These are phyloP conservation scores for Akanthomyces muscarius DNA, from an alignment of 2,329 filamentous ascomycete species.

Conservation along the genomic window DNA sequence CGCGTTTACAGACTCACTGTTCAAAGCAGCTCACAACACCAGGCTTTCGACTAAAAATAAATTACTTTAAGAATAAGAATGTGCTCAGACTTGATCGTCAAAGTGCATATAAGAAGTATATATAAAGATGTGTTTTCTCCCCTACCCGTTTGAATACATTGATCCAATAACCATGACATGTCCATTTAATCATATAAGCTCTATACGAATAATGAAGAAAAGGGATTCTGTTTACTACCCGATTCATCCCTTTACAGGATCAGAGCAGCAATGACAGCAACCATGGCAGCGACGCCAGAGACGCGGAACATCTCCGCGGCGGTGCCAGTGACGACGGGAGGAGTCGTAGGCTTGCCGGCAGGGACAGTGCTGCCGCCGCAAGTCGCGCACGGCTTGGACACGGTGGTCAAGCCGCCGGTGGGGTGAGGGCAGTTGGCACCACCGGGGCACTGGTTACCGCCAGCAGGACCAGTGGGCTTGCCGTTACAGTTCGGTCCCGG, in stretches of 20 bases:
- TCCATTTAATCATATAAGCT: neutral
- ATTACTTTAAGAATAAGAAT: neutral
- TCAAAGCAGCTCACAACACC: neutral
- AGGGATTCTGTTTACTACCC: neutral
- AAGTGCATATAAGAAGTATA: constrained; percentile 6
- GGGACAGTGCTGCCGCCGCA: neutral
- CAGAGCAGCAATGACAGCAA: constrained; percentile 16
- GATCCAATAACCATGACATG: neutral
- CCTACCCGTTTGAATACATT: neutral
- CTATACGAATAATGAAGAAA: neutral
- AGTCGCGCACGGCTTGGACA: constrained; percentile 6
- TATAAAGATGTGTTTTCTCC: neutral
- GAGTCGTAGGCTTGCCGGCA: neutral
- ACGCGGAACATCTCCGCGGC: constrained; percentile 7
- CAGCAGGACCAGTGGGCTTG: neutral
- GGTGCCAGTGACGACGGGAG: constrained; percentile 6
- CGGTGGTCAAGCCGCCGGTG: constrained; percentile 9
- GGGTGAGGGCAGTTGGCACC: constrained; percentile 11
- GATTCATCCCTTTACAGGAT: neutral
- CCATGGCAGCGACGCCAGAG: constrained; percentile 15
- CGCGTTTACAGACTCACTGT: too few species aligned
- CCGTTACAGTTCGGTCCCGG: too few species aligned
- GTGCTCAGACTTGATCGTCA: neutral
- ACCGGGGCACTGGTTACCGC: neutral
- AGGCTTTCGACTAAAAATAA: neutral